Percentiles rank a stretch among this genome's conserved stretches.
These are phyloP conservation scores for Aspergillus floridensis DNA, from an alignment of 2,329 filamentous ascomycete genomes.

Conservation along the genomic window DNA sequence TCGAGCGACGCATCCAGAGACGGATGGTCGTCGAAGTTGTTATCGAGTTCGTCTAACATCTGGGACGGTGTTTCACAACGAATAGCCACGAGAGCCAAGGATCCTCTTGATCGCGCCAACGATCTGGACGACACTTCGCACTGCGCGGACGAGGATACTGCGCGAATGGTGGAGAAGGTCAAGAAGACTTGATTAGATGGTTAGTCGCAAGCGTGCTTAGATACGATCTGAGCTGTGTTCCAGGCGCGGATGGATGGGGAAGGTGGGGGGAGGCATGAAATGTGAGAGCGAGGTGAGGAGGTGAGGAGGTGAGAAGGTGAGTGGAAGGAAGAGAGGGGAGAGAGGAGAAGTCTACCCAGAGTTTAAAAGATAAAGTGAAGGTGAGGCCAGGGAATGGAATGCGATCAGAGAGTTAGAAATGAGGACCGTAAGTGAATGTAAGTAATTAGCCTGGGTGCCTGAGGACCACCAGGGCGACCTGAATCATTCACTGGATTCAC, in stretches of 20 bases:
- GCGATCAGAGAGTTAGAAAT: slow-evolving; percentile 10
- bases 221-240: slow-evolving; percentile 1
- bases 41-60: slow-evolving; percentile 49
- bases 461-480: slow-evolving; percentile 10
- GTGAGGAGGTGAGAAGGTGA: neutral
- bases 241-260: neutral
- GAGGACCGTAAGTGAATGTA: slow-evolving; percentile 2
- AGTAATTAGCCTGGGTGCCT: slow-evolving; percentile 12
- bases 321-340: slow-evolving; percentile 4
- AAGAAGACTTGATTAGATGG: slow-evolving; percentile 7
- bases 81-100: slow-evolving; percentile 23
- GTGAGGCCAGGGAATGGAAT: neutral
- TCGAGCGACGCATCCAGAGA: slow-evolving; percentile 60
- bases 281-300: slow-evolving; percentile 7
- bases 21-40: slow-evolving; percentile 57
- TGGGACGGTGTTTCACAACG: slow-evolving; percentile 36
- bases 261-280: slow-evolving; percentile 1
- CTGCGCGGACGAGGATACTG: slow-evolving; percentile 5
- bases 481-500: neutral
- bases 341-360: slow-evolving; percentile 7
- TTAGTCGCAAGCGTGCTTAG: slow-evolving; percentile 22
- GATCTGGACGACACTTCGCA: slow-evolving; percentile 10
- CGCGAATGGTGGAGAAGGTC: slow-evolving; percentile 9
- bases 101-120: slow-evolving; percentile 25
- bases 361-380: slow-evolving; percentile 1